phyloP scores from a whole-genome alignment of 169 alveolate species.

The Plasmodium ovale region DNA sequence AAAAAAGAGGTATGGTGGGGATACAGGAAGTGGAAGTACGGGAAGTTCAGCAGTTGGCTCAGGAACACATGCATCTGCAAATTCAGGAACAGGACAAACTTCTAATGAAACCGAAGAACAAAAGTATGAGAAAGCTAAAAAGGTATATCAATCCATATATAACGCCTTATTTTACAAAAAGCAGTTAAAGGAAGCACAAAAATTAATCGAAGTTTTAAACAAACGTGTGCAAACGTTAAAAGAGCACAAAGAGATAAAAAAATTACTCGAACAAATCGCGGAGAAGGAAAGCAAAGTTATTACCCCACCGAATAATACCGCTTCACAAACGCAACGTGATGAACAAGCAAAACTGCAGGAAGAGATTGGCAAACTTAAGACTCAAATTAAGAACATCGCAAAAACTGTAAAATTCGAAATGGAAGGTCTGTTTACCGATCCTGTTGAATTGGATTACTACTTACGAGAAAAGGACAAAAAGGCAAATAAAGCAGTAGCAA shows the following conservation, averaged over 20 bases:
- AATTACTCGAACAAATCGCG: constrained; percentile 8
- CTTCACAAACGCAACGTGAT: background rate
- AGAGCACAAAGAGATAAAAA: constrained; percentile 8
- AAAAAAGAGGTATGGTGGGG: background rate
- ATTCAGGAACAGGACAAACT: background rate
- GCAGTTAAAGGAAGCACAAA: constrained; percentile 40
- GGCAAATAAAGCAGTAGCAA: background rate
- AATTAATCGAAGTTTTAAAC: constrained; percentile 16
- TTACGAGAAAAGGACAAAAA: constrained; percentile 44
- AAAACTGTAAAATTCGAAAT: constrained; percentile 31
- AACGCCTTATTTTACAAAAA: constrained; percentile 31
- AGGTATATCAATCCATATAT: constrained; percentile 16
- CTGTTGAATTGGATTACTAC: constrained; percentile 45
- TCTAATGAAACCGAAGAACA: background rate
- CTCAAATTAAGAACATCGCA: constrained; percentile 17
- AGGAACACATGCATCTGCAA: too few species aligned
- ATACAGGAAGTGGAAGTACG: too few species aligned
- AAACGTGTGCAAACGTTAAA: constrained; percentile 20
- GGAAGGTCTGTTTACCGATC: constrained; percentile 22
- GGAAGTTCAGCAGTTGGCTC: too few species aligned
- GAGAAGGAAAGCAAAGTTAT: background rate
- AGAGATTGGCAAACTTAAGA: constrained; percentile 13
- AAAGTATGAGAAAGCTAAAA: background rate
- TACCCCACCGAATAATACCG: too few species aligned
- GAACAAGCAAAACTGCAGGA: background rate